Evolutionary conservation across 108 stramenopile species (phyloP), one percentile per base, ranked within the genome.

Genomic region (Licmophora abbreviata): DNA sequence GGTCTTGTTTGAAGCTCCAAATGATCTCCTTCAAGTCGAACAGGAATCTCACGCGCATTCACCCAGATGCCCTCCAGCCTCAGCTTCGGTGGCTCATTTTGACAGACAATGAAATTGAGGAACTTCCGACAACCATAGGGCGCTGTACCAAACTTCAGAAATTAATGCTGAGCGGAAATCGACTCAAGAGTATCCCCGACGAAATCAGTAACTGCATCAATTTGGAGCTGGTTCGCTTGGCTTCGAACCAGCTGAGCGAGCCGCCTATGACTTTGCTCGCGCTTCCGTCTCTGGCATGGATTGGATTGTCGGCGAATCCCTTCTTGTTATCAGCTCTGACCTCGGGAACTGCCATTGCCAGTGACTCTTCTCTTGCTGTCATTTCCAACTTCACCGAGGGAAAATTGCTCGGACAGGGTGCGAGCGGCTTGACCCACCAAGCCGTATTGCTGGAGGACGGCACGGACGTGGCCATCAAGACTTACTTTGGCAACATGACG

Each of bases 1-100:
- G 74, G n/a, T 10, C 40, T 7, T 83, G 77, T 49, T 46, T 43
- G 0, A 48, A 74, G 7, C 49, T 83, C n/a, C 74, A 76, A 50
- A 83, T 83, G 82, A 64, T 83, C 0, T 61, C 72, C 14, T 83
- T 83, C 69, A 83, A 83, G 48, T 54, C 46, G 29, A 72, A 79
- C 30, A n/a, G n/a, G n/a, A 42, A 56, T 7, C 44, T 83, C 30
- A 31, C 2, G 35, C 14, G 45, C 2, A 76, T 83, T 47, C 72
- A 76, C 41, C 72, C 77, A 0, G 67, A 76, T 24, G 74, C 77
- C 1, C 41, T 82, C 33, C 73, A 77, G 47, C 47, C 64, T 0
- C 74, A 79, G 31, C 20, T 83, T 14, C 48, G 72, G 50, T 83
- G 82, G 82, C 42, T 83, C 11, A 83, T 83, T 21, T 40, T 83